Evolutionary conservation across 768 basidiomycete species (phyloP).

Genomic region (Solioccasus polychromus): DNA sequence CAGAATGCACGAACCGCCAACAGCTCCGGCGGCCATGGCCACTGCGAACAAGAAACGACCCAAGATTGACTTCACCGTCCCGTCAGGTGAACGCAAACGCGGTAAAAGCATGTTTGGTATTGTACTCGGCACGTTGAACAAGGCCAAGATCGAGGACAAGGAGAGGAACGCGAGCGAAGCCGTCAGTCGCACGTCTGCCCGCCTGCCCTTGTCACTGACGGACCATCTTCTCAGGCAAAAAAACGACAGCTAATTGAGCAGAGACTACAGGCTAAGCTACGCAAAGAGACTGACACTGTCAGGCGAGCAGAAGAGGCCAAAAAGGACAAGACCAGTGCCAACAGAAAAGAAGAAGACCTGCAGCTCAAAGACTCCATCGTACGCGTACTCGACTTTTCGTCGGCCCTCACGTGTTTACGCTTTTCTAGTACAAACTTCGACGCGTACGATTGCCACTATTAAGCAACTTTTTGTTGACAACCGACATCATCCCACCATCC

Average conservation of each 20-base stretch:
- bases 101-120: constrained; percentile 89
- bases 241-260: constrained; percentile 82
- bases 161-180: constrained; percentile 84
- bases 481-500: constrained; percentile 55
- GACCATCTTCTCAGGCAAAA: constrained; percentile 57
- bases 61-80: constrained; percentile 61
- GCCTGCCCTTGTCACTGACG: constrained; percentile 7
- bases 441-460: constrained; percentile 67
- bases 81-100: constrained; percentile 66
- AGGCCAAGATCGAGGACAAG: constrained; percentile 85
- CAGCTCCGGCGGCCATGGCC: constrained; percentile 45
- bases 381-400: constrained; percentile 28
- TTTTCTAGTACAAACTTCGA: constrained; percentile 67
- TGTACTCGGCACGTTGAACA: constrained; percentile 78
- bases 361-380: constrained; percentile 81
- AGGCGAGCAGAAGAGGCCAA: constrained; percentile 83
- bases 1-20: constrained; percentile 39
- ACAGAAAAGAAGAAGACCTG: constrained; percentile 78
- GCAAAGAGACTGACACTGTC: constrained; percentile 83
- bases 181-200: constrained; percentile 38
- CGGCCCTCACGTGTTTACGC: neutral
- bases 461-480: constrained; percentile 73
- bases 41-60: constrained; percentile 61
- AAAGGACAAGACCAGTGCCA: constrained; percentile 74
- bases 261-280: constrained; percentile 79